Evolutionary conservation across 2,329 filamentous ascomycete genomes (phyloP), one percentile per base, ranked within the genome.

Genomic region (Thielaviopsis punctulata): DNA sequence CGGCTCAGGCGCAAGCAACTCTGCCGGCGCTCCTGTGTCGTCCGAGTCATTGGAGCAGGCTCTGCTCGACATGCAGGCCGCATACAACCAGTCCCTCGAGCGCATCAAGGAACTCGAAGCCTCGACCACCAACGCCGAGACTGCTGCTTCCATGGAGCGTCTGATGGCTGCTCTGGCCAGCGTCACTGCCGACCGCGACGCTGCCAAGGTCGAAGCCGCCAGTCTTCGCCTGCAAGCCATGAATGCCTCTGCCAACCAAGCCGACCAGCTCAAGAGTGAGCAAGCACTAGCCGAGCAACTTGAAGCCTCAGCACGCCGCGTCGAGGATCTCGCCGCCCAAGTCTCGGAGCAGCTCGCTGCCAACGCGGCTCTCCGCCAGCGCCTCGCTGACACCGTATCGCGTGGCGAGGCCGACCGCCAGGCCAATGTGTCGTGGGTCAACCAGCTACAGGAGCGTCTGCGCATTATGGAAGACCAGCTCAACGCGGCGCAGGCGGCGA

Each of bases 371-470:
- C 73, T 98, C 48, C 82, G 88, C 53, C 71, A 77, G 52, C 84
- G 90, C 43, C 79, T 98, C 2, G 72, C 82, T 6, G 77, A 85
- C 19, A 87, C 89, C 1, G 85, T 96, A 36, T 72, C 79, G 50
- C 84, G 87, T 57, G 89, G 90, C 53, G 90, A 96, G 60, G 73
- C 75, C 27, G 86, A 92, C 60, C 89, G 94, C 63, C 81, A 82
- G 61, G 69, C 80, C 55, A 93, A 88, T 56, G 84, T 84, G 13
- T 74, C 79, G 50, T 84, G 86, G 60, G 95, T 98, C 63, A 86
- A 86, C 53, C 75, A 80, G 52, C 78, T 96, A 63, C 89, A 96
- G 64, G 76, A 76, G 56, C 83, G 81, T 54, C 80, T 98, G 53
- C 86, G 84, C 60, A 68, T 71, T 15, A 78, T 95, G 49, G 92